Percentiles rank a stretch among this genome's conserved stretches.
Evolutionary conservation across 1,284 basidiomycete species (phyloP).

Genomic region (Macrocybe sp.): DNA sequence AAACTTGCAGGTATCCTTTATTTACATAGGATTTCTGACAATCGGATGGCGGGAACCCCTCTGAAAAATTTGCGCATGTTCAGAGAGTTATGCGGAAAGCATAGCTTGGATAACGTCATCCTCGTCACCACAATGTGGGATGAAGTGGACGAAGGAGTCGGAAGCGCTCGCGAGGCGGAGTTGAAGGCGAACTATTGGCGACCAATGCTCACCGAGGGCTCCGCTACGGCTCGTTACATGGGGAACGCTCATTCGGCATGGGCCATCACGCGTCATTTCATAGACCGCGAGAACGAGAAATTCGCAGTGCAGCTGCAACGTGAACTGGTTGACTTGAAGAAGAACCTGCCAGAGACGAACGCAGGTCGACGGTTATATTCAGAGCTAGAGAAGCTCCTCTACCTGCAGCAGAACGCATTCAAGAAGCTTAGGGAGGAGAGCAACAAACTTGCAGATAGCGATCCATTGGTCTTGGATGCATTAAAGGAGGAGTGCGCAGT

Average conservation of each 20-base stretch:
- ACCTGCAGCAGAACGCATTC: background rate
- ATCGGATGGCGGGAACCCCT: slow-evolving; percentile 1
- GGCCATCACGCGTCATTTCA: no score
- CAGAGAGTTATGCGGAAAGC: slow-evolving; percentile 2
- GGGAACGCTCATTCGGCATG: no score
- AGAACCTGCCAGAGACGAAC: background rate
- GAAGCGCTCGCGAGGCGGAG: slow-evolving; percentile 10
- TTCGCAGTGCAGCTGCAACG: background rate
- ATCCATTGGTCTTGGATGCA: no score
- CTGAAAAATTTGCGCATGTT: slow-evolving; percentile 6
- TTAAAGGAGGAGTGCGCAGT: no score
- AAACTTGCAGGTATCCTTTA: slow-evolving; percentile 5
- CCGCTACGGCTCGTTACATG: background rate
- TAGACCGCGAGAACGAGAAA: no score
- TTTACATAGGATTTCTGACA: slow-evolving; percentile 5
- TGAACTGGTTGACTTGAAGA: background rate
- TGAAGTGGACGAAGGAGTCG: no score
- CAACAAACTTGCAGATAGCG: no score
- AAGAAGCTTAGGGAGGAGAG: background rate
- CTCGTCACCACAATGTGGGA: slow-evolving; percentile 15
- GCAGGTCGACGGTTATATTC: background rate
- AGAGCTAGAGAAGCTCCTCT: background rate
- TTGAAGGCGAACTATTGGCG: slow-evolving; percentile 12
- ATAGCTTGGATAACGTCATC: slow-evolving; percentile 7
- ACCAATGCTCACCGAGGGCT: slow-evolving; percentile 11